Base-by-base conservation (phyloP, 257 asterid species). In the Euphrasia confusa region DNA sequence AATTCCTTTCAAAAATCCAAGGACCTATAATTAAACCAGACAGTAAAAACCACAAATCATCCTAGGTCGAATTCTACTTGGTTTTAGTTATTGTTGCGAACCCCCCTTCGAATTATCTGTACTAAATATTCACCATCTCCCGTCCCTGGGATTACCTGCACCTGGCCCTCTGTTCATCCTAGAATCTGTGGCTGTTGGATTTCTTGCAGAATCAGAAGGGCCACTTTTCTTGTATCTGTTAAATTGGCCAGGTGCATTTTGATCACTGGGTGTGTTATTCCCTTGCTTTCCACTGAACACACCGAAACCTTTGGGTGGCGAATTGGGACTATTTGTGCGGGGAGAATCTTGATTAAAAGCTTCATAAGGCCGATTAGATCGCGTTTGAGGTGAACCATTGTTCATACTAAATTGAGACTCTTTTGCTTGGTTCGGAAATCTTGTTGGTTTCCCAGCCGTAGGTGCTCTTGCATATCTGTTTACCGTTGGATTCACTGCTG, bases 141-240 rank as follows among this genome's bases (percentile, higher is more conserved):
- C 78, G 64, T 58, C 79, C 55, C 68, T 65, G 28, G 66, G 67
- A 60, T 60, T 70, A 63, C 63, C 66, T 42, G 40, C 68, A 58
- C 69, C 79, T 18, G 67, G 73, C 33, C 76, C 73, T 58, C 80
- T 68, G 63, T 64, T 58, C 44, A 37, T 64, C 69, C 67, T 64
- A 7, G 82, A 40, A 56, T 72, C 74, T 32, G 77, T 64, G 48
- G 54, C 28, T 4, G 61, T 63, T 35, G 74, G 18, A 52, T 63
- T 73, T 32, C 42, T 68, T 72, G 78, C 68, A 42, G 76, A 35
- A 62, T 64, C 80, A 33, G 75, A 55, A 4, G 76, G 75, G 57
- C 53, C 65, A 26, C 63, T 79, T 77, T 60, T 77, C 78, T 68
- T 78, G 82, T 86, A 89, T 67, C 90, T 78, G 68, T 89, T 86